Conservation (phyloP, 1,284 basidiomycete species). For the Naganishia sp. region DNA sequence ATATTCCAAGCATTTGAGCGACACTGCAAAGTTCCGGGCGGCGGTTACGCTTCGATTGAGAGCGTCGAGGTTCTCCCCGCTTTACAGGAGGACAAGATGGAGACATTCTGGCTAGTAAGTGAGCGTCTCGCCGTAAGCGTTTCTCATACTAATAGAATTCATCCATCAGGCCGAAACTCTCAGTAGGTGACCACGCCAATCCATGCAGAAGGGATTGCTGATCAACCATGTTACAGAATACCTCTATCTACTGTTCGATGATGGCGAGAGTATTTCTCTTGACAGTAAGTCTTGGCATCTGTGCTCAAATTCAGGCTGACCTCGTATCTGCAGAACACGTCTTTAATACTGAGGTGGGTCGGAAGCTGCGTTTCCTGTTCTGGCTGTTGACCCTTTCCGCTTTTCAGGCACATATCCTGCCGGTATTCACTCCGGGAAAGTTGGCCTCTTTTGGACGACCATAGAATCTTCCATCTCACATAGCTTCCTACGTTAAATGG, state of each 20-base stretch:
- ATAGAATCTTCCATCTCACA: background rate
- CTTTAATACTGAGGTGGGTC: conserved; percentile 84
- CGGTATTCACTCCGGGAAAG: conserved; percentile 48
- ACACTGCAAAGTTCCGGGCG: conserved; percentile 70
- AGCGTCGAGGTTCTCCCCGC: conserved; percentile 75
- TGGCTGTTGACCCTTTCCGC: background rate
- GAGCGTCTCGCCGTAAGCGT: too few species aligned
- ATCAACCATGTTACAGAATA: conserved; percentile 62
- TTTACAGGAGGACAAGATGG: conserved; percentile 82
- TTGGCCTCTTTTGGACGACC: conserved; percentile 14
- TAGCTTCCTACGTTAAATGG: background rate
- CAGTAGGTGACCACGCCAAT: background rate
- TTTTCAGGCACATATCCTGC: conserved; percentile 50
- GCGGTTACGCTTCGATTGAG: conserved; percentile 80
- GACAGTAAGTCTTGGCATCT: conserved; percentile 59
- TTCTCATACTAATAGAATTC: background rate
- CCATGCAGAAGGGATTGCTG: background rate
- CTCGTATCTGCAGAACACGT: conserved; percentile 66
- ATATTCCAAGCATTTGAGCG: conserved; percentile 89
- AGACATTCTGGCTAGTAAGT: conserved; percentile 80
- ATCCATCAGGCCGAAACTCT: conserved; percentile 15
- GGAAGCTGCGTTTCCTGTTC: background rate
- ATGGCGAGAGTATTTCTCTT: conserved; percentile 69
- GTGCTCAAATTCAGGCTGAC: background rate
- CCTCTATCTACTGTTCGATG: conserved; percentile 83